Evolutionary conservation across 2,329 filamentous ascomycete genomes (phyloP).

Genomic region (Byssothecium circinans): DNA sequence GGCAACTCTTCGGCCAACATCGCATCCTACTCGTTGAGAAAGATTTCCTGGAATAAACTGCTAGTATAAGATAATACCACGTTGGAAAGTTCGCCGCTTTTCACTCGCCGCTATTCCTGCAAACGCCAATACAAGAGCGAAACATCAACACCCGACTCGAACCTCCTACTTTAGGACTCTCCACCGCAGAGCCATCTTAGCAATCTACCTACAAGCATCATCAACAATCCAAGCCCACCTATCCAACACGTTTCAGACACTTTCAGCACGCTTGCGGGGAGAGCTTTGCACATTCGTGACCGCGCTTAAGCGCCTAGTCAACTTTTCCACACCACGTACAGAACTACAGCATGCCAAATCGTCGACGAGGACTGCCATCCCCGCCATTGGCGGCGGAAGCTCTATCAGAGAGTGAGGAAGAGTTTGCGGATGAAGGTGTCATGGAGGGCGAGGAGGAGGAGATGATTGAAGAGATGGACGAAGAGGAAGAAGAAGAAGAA

Average conservation of each 20-base stretch:
- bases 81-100: too few relatives aligned
- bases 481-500: background rate
- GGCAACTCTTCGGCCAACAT: too few relatives aligned
- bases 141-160: background rate
- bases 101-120: too few relatives aligned
- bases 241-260: too few relatives aligned
- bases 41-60: too few relatives aligned
- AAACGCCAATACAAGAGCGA: background rate
- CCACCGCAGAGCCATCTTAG: too few relatives aligned
- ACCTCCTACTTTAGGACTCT: background rate
- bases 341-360: background rate
- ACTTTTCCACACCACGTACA: background rate
- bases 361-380: conserved; percentile 1
- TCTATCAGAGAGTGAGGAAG: conserved; percentile 3
- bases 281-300: background rate
- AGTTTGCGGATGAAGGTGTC: conserved; percentile 1
- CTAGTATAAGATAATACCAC: too few relatives aligned
- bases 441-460: conserved; percentile 1
- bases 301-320: background rate
- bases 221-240: too few relatives aligned
- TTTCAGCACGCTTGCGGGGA: background rate
- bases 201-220: too few relatives aligned
- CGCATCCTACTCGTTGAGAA: too few relatives aligned
- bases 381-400: background rate
- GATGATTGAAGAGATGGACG: background rate